These are phyloP conservation scores for Epichloe sylvatica DNA, from an alignment of 2,329 filamentous ascomycete species.

Conservation along the genomic window DNA sequence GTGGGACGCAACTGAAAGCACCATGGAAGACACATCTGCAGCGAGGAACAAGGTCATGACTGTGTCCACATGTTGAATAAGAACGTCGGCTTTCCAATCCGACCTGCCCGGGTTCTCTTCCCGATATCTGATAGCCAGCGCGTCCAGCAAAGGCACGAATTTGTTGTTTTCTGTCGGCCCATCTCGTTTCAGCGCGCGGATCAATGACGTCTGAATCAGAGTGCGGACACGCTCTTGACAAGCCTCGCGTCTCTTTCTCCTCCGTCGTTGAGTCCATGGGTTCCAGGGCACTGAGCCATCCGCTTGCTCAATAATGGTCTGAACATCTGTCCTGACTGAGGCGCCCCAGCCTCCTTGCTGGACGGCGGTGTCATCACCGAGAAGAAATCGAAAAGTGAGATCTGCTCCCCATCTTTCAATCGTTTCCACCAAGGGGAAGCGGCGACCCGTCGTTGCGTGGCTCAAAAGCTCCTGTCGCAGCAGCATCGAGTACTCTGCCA, in stretches of 20 bases:
- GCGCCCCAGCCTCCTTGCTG: neutral
- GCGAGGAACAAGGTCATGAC: conserved; percentile 1
- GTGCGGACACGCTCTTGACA: neutral
- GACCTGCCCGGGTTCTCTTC: neutral
- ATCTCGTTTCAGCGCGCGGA: neutral
- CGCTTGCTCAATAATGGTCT: neutral
- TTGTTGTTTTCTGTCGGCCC: neutral
- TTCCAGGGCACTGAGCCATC: neutral
- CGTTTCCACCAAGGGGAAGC: neutral
- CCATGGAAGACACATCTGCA: conserved; percentile 2
- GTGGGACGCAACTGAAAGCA: conserved; percentile 2
- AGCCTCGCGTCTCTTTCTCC: neutral
- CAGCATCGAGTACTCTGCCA: neutral
- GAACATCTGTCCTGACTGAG: neutral
- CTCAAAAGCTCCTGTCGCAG: neutral
- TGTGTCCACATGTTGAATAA: conserved; percentile 1
- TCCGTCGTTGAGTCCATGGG: neutral
- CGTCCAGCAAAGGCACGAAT: conserved; percentile 1
- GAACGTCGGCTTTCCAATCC: neutral
- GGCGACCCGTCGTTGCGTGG: neutral
- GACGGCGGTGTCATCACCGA: neutral
- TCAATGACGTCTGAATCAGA: neutral
- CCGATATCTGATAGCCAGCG: neutral
- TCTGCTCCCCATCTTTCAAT: conserved; percentile 1
- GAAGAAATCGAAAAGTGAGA: neutral